These are phyloP conservation scores for Blepharisma japonicum DNA, from an alignment of 73 alveolate species.

Conservation along the genomic window DNA sequence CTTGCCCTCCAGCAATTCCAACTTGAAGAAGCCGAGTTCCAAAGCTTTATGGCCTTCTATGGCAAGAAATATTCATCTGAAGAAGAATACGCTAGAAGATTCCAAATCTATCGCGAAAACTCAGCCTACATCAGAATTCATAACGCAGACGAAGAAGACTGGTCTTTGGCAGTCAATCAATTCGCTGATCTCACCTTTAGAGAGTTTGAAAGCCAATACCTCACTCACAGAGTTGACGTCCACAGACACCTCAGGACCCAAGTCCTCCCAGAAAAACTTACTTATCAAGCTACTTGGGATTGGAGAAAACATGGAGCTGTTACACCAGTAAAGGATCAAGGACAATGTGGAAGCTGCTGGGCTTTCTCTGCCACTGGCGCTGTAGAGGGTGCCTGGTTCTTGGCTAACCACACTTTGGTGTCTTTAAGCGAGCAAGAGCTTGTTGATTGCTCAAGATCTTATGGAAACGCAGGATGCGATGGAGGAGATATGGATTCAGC, in stretches of 20 bases:
- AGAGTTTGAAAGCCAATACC: slow-evolving; percentile 24
- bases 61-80: slow-evolving; percentile 42
- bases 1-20: too few relatives aligned
- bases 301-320: slow-evolving; percentile 32
- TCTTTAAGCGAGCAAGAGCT: slow-evolving; percentile 49
- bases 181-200: slow-evolving; percentile 31
- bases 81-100: slow-evolving; percentile 48
- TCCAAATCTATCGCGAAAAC: slow-evolving; percentile 34
- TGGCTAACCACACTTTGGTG: too few relatives aligned
- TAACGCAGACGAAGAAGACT: neutral
- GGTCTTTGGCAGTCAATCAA: slow-evolving; percentile 15
- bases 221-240: slow-evolving; percentile 29
- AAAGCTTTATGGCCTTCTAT: neutral
- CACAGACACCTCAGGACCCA: neutral
- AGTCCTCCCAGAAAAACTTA: neutral
- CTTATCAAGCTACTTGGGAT: neutral
- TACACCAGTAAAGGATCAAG: slow-evolving; percentile 67
- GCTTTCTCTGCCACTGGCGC: slow-evolving; percentile 70
- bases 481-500: slow-evolving; percentile 68
- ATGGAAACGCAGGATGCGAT: slow-evolving; percentile 58
- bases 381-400: slow-evolving; percentile 52
- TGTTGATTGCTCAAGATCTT: slow-evolving; percentile 77
- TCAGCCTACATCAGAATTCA: slow-evolving; percentile 21
- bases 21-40: slow-evolving; percentile 14
- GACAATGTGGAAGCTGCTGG: slow-evolving; percentile 78